These are phyloP conservation scores for Calycina herbarum DNA, from an alignment of 2,329 filamentous ascomycete species.

Conservation along the genomic window DNA sequence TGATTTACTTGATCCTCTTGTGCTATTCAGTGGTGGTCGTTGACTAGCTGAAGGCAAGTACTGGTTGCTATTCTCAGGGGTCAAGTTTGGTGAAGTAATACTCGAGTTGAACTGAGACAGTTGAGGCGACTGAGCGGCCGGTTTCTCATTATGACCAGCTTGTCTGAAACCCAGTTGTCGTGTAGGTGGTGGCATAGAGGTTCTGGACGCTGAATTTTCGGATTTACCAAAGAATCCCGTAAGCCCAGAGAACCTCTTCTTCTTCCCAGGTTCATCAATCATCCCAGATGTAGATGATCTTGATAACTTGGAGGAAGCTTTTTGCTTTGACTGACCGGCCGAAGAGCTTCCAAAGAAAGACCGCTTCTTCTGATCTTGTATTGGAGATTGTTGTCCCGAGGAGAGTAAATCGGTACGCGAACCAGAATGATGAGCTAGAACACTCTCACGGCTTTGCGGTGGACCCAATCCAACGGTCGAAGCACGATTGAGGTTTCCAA, in stretches of 20 bases:
- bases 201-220: constrained; percentile 12
- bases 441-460: constrained; percentile 38
- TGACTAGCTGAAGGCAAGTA: not conserved
- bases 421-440: constrained; percentile 33
- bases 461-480: constrained; percentile 27
- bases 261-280: constrained; percentile 34
- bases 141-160: constrained; percentile 21
- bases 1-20: constrained; percentile 15
- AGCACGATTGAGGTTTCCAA: constrained; percentile 34
- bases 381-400: constrained; percentile 22
- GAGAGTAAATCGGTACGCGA: constrained; percentile 33
- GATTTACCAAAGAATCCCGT: constrained; percentile 31
- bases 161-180: constrained; percentile 15
- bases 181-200: constrained; percentile 6
- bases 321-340: constrained; percentile 26
- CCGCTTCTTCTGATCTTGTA: constrained; percentile 39
- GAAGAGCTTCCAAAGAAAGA: constrained; percentile 40
- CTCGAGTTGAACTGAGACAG: not conserved
- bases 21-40: not conserved
- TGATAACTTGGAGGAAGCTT: constrained; percentile 34
- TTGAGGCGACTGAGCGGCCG: constrained; percentile 20
- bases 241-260: constrained; percentile 48
- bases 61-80: constrained; percentile 10
- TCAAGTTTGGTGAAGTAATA: not conserved
- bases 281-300: constrained; percentile 27